These are phyloP conservation scores for Aureobasidium subglaciale DNA, from an alignment of 2,329 filamentous ascomycete species.

Conservation along the genomic window DNA sequence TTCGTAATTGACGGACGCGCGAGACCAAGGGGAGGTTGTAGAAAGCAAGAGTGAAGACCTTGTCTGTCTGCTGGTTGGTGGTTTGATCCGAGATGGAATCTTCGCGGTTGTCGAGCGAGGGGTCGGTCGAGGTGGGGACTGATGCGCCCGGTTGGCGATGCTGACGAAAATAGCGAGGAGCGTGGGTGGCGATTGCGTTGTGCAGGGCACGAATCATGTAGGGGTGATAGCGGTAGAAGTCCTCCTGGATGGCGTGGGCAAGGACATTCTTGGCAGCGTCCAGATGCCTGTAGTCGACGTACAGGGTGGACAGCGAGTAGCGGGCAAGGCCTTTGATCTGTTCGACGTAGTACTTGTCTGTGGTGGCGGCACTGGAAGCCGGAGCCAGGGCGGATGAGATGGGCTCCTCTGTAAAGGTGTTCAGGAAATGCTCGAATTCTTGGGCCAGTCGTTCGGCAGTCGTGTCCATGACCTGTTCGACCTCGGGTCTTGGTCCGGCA, in stretches of 20 bases:
- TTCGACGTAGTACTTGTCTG: constrained; percentile 77
- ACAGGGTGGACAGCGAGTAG: constrained; percentile 74
- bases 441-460: constrained; percentile 68
- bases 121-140: constrained; percentile 63
- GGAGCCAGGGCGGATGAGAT: constrained; percentile 21
- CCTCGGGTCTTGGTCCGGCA: constrained; percentile 45
- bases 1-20: constrained; percentile 76
- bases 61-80: constrained; percentile 91
- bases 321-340: constrained; percentile 72
- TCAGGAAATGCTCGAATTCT: constrained; percentile 73
- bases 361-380: constrained; percentile 63
- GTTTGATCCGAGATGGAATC: constrained; percentile 61
- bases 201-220: constrained; percentile 85
- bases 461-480: constrained; percentile 68
- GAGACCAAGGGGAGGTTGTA: constrained; percentile 89
- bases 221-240: constrained; percentile 92
- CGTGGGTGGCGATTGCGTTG: constrained; percentile 89
- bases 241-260: constrained; percentile 75
- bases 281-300: constrained; percentile 82
- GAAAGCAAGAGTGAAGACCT: constrained; percentile 86
- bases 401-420: constrained; percentile 47
- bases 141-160: constrained; percentile 77
- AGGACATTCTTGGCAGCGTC: constrained; percentile 43
- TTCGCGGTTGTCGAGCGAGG: constrained; percentile 51
- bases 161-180: constrained; percentile 87